A percentile compares a stretch with the other conserved stretches of the same genome.
Conservation (phyloP, 139 green algal genomes). For the Nannochloris sp. region DNA sequence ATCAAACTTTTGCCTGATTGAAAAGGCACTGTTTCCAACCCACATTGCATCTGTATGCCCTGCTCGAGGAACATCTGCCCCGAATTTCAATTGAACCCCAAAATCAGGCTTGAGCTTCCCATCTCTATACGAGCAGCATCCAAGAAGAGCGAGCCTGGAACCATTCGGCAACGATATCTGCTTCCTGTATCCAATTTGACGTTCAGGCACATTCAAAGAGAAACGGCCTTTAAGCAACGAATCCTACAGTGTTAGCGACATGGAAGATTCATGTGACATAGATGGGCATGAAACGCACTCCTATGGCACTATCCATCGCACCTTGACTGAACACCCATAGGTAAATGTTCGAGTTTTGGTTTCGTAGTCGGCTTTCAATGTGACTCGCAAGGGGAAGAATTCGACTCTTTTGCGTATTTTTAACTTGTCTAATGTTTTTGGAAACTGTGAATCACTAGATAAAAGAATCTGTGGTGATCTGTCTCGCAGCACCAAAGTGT, state of each 20-base stretch:
- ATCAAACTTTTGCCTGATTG: conserved; percentile 23
- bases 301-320: background rate
- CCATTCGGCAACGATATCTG: conserved; percentile 8
- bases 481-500: background rate
- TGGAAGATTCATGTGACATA: no score
- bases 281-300: no score
- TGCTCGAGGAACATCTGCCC: background rate
- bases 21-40: conserved; percentile 15
- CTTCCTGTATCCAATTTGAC: conserved; percentile 23
- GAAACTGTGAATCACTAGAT: conserved; percentile 6
- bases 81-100: conserved; percentile 15
- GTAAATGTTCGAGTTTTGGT: conserved; percentile 19
- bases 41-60: conserved; percentile 16
- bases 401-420: conserved; percentile 28
- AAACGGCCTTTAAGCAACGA: conserved; percentile 10
- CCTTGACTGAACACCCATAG: conserved; percentile 32
- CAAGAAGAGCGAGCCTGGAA: conserved; percentile 4
- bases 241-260: conserved; percentile 5
- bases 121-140: background rate
- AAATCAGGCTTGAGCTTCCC: conserved; percentile 8
- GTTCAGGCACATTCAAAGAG: conserved; percentile 20
- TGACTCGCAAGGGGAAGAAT: conserved; percentile 21
- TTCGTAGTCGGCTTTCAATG: conserved; percentile 31
- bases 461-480: conserved; percentile 17
- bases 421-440: conserved; percentile 14